Base-by-base conservation (phyloP, 2,329 filamentous ascomycete genomes). In the Acrocalymma vagum region DNA sequence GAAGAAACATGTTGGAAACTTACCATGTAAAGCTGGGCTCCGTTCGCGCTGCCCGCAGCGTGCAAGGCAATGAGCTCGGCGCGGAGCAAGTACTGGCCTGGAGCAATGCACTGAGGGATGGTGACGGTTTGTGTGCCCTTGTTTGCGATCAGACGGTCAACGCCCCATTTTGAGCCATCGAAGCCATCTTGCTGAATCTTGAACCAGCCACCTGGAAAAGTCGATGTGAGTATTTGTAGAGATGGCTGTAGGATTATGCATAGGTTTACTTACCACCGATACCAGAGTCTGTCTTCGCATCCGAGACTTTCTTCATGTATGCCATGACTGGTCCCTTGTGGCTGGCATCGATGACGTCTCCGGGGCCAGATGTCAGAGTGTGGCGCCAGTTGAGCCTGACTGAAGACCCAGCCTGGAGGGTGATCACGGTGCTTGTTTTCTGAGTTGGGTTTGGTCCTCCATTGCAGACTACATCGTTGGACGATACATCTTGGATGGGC, bases 301-400 rank as follows among this genome's bases (percentile, higher is more conserved):
- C 70, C 37, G 66, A 60, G 14, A 82, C 79, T 56, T 82, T 82
- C 66, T 81, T 81, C 39, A 83, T 62, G 55, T 83, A 83, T 0
- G 78, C 79, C 61, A 81, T 69, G 1, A 78, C 79, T 14, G 79
- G 80, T 1, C 80, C 80, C 51, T 79, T 74, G 65, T 84, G 81
- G 23, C 71, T 75, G 1, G 77, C 55, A 40, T 83, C 81, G 68
- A 85, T 81, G 25, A 83, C 74, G 49, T 84, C 78, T 41, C 63
- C 62, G 1, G 74, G 48, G 5, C 76, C 77, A 0, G 56, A 58
- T 5, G 62, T 67, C 9, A 83, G 67, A 2, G 79, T 83, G 67
- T 84, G 80, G 45, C 81, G 72, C 81, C 81, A 84, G 43, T 78
- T 73, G 5, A 80, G 78, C 7, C 73, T 76, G 3, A 82, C 75